Evolutionary conservation across 192 early-diverging fungal species (phyloP), one percentile per base, ranked within the genome.

Genomic region (Podila epicladia): DNA sequence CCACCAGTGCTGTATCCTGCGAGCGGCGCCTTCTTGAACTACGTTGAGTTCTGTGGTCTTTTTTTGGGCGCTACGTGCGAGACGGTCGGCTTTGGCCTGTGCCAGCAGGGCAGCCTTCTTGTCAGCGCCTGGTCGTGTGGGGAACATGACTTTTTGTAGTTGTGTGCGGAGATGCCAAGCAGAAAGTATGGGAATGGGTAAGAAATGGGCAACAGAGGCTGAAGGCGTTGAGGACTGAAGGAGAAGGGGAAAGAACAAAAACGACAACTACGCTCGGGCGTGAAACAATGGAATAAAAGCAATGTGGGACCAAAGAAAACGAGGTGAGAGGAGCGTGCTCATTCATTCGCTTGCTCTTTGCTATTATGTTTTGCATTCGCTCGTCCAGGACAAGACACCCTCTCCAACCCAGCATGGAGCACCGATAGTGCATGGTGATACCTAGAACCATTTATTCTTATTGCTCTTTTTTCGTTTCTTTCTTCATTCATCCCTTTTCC

Each of bases 101-200:
- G 77, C 77, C 5, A 80, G 45, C 5, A 80, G 58, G 0, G 71
- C 77, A 24, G 70, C 77, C 59, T 73, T 80, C 58, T 80, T 80
- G 58, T 80, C 77, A 5, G 38, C 70, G 20, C 71, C 65, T 19
- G 70, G 77, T 9, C 77, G 77, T 2, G 51, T 9, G 5, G 71
- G 71, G 37, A 80, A 80, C 77, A 80, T 80, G 38, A 12, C 19
- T 4, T 69, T 6, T 33, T 24, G 32, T n/a, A n/a, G 12, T 53
- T 26, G n/a, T 55, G 53, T 9, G 20, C 2, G 24, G 53, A 5
- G 20, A 55, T 55, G 53, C 53, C 35, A 37, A 37, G 9, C 35
- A 37, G 35, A 1, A 37, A 37, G 4, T 8, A 9, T 55, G 22
- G 20, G 17, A 45, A 45, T 45, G 41, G 41, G 41, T 41, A 12